These are phyloP conservation scores for Carex pumila DNA, from an alignment of 176 grass and related monocot genomes.

Conservation along the genomic window DNA sequence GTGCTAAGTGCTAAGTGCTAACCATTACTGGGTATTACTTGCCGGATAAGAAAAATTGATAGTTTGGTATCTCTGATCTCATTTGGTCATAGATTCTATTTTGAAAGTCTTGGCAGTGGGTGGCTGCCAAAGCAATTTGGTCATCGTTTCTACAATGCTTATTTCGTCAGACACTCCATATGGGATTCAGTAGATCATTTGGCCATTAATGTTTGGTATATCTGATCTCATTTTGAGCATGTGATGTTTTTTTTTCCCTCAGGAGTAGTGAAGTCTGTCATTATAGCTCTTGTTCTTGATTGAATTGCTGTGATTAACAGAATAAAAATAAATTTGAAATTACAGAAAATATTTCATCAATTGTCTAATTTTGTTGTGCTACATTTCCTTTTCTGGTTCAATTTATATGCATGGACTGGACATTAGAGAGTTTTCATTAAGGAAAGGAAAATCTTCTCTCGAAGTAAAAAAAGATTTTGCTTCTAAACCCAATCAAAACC, in stretches of 20 bases:
- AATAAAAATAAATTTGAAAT: too few relatives aligned
- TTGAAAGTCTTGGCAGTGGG: too few relatives aligned
- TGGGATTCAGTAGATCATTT: background rate
- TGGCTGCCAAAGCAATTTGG: too few relatives aligned
- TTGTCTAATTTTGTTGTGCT: too few relatives aligned
- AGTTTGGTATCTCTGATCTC: background rate
- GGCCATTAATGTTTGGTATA: background rate
- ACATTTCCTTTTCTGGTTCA: background rate
- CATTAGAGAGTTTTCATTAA: background rate
- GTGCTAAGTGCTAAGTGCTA: slow-evolving; percentile 81
- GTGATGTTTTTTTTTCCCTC: too few relatives aligned
- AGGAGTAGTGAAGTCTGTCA: too few relatives aligned
- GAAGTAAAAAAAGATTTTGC: background rate
- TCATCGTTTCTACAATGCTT: background rate
- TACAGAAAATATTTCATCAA: too few relatives aligned
- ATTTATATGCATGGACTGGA: background rate
- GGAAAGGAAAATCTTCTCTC: background rate
- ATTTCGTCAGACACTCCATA: background rate
- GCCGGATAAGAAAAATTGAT: slow-evolving; percentile 3
- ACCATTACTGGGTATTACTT: slow-evolving; percentile 36
- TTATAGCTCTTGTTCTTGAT: too few relatives aligned
- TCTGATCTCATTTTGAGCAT: too few relatives aligned
- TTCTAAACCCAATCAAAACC: background rate
- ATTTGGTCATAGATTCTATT: too few relatives aligned
- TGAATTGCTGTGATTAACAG: too few relatives aligned